Percentiles rank a stretch among this genome's conserved stretches.
Evolutionary conservation across 768 basidiomycete genomes (phyloP).

Genomic region (Podaxis sp.): DNA sequence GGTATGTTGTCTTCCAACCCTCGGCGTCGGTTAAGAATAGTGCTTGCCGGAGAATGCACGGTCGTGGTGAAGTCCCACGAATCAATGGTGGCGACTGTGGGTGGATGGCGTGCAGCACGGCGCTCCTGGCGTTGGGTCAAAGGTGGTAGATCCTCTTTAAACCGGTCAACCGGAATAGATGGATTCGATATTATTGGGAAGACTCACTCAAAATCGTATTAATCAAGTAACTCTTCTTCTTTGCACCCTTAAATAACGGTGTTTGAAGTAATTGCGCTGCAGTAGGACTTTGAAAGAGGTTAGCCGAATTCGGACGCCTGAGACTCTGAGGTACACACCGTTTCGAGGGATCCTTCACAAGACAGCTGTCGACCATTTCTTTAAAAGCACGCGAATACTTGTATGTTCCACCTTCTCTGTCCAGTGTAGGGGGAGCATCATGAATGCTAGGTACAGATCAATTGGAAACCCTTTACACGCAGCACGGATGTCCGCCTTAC

Average conservation of each 20-base stretch:
- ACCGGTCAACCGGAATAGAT: background rate
- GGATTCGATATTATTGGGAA: background rate
- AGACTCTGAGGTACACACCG: conserved; percentile 39
- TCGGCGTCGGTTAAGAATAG: conserved; percentile 23
- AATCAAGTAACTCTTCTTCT: conserved; percentile 77
- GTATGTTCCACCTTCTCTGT: conserved; percentile 64
- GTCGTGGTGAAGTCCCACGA: conserved; percentile 78
- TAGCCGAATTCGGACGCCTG: background rate
- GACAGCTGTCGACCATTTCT: conserved; percentile 78
- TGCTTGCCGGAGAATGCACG: conserved; percentile 31
- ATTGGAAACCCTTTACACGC: background rate
- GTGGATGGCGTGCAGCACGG: conserved; percentile 32
- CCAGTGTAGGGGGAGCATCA: conserved; percentile 72
- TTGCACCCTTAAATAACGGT: conserved; percentile 75
- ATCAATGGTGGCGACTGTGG: conserved; percentile 50
- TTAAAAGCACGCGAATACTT: conserved; percentile 81
- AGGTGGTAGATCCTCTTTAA: conserved; percentile 63
- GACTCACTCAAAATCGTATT: conserved; percentile 60
- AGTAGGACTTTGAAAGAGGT: conserved; percentile 50
- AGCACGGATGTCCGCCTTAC: conserved; percentile 23
- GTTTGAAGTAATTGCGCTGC: conserved; percentile 73
- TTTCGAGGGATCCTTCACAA: conserved; percentile 78
- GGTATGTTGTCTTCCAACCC: conserved; percentile 6
- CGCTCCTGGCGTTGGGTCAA: conserved; percentile 72
- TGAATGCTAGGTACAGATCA: conserved; percentile 46